Conservation (phyloP, 2,329 filamentous ascomycete genomes). For the Hymenoscyphus linearis region DNA sequence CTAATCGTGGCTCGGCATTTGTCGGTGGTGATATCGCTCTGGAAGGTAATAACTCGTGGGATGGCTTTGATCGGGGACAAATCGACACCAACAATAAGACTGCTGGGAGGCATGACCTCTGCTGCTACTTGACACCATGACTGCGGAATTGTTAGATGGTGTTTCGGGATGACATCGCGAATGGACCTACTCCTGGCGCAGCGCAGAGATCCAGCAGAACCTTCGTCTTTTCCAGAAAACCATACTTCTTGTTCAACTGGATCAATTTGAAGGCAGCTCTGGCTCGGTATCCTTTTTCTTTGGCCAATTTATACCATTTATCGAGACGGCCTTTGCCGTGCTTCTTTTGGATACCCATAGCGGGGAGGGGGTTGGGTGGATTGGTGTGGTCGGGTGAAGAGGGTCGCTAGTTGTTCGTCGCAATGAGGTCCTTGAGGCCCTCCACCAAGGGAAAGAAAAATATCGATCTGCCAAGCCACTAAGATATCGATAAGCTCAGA, state of each 20-base stretch:
- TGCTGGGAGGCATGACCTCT: constrained; percentile 87
- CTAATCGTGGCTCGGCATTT: constrained; percentile 89
- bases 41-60: constrained; percentile 88
- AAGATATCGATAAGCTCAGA: constrained; percentile 8
- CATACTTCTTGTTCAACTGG: constrained; percentile 98
- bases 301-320: constrained; percentile 98
- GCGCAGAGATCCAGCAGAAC: constrained; percentile 96
- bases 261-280: constrained; percentile 97
- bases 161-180: not conserved
- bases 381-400: constrained; percentile 1
- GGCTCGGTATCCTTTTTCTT: constrained; percentile 95
- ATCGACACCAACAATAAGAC: constrained; percentile 92
- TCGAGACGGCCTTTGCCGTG: constrained; percentile 97
- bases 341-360: constrained; percentile 97
- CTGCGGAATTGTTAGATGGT: constrained; percentile 37
- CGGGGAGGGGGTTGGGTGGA: constrained; percentile 8
- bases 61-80: constrained; percentile 93
- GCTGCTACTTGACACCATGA: constrained; percentile 96
- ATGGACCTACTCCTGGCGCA: constrained; percentile 71
- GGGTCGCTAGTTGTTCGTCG: not conserved
- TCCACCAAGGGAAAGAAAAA: constrained; percentile 2
- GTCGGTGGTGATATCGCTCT: constrained; percentile 96
- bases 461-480: constrained; percentile 11
- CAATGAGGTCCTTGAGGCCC: not conserved
- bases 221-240: constrained; percentile 94